phyloP scores from a whole-genome alignment of 192 early-diverging fungal genomes.

The Coemansia sp. region DNA sequence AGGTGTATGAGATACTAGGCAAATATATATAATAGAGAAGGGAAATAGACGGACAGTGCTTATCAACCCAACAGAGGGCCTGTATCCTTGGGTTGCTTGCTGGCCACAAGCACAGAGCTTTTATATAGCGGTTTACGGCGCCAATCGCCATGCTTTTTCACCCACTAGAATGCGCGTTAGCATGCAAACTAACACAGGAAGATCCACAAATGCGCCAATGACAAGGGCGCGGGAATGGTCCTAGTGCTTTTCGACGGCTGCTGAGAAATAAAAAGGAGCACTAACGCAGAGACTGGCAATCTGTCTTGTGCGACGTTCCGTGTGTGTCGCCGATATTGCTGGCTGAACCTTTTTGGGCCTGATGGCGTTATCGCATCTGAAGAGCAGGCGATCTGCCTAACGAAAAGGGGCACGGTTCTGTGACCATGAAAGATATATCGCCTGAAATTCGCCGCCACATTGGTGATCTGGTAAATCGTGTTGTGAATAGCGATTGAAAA shows the following conservation, averaged over 20 bases:
- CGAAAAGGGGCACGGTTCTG: neutral
- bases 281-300: neutral
- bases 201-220: neutral
- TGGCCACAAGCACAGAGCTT: slow-evolving; percentile 3
- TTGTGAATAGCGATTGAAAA: neutral
- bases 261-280: neutral
- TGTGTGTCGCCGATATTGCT: neutral
- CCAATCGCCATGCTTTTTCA: neutral
- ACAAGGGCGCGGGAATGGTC: neutral
- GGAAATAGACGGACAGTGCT: neutral
- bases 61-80: neutral
- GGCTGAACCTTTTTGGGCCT: neutral
- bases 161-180: neutral
- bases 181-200: neutral
- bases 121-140: neutral
- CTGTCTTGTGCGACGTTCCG: neutral
- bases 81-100: neutral
- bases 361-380: neutral
- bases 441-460: slow-evolving; percentile 1
- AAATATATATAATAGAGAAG: neutral
- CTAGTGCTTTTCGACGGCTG: neutral
- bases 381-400: neutral
- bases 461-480: neutral
- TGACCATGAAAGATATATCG: neutral
- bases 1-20: neutral